A percentile compares a stretch with the other conserved stretches of the same genome.
These are phyloP conservation scores for Thymus mandschuricus DNA, from an alignment of 257 asterid genomes.

Conservation along the genomic window DNA sequence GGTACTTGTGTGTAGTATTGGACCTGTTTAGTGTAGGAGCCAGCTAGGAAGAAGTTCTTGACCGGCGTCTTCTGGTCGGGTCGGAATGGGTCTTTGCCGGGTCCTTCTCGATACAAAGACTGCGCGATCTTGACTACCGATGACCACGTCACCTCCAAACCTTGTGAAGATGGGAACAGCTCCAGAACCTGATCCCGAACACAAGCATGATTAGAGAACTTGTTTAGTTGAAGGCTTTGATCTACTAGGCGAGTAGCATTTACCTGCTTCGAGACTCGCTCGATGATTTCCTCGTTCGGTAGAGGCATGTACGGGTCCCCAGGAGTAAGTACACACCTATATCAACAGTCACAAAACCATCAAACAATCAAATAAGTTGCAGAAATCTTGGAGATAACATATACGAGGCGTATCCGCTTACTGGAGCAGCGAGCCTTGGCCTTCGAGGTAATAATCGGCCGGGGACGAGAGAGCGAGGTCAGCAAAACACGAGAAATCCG, in stretches of 20 bases:
- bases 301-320: conserved; percentile 99
- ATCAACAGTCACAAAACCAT: conserved; percentile 32
- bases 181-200: conserved; percentile 66
- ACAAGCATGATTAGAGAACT: conserved; percentile 7
- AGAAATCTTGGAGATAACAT: not conserved
- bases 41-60: conserved; percentile 92
- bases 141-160: conserved; percentile 91
- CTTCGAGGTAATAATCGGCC: conserved; percentile 85
- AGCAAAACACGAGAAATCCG: conserved; percentile 98
- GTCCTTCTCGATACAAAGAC: conserved; percentile 94
- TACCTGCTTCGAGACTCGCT: conserved; percentile 92
- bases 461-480: conserved; percentile 98
- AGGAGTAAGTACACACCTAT: conserved; percentile 98
- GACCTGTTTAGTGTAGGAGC: conserved; percentile 98
- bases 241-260: conserved; percentile 8
- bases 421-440: conserved; percentile 99
- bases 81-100: conserved; percentile 97
- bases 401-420: conserved; percentile 40
- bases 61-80: conserved; percentile 98
- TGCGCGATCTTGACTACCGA: conserved; percentile 96
- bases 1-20: not conserved
- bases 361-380: not conserved
- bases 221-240: not conserved
- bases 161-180: conserved; percentile 96
- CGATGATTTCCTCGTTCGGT: conserved; percentile 81